Evolutionary conservation across 192 early-diverging fungal genomes (phyloP), one percentile per base, ranked within the genome.

Genomic region (Bifiguratus adelaidae): DNA sequence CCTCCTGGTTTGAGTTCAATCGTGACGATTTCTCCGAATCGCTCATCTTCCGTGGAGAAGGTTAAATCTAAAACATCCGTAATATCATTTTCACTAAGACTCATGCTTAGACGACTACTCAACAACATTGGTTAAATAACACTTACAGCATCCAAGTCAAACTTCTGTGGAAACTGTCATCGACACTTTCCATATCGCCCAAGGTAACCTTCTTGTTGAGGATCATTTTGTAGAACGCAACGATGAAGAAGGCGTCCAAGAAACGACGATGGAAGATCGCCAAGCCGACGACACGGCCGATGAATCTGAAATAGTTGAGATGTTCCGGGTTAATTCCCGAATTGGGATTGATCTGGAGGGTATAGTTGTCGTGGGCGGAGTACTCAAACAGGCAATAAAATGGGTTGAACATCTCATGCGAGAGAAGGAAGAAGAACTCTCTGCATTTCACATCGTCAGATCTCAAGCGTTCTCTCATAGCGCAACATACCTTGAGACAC

Each of bases 351-450:
- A 96, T 91, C 63, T 96, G 91, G 43, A 96, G 80, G 41, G 92
- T 96, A 72, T 96, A 96, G 58, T 85, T 90, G 68, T 93, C 91
- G 70, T 92, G 88, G 3, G 88, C 89, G 30, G 88, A 91, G 72
- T 94, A 96, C 69, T 96, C 89, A 53, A 96, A 96, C 52, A 96
- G 74, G 49, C 87, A 85, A 65, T 88, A 91, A 62, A 85, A 77
- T 18, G 92, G 92, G 67, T 96, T 91, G 63, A 96, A 96, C 88
- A 96, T 92, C 58, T 94, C 89, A 65, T 96, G 89, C 26, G 89
- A 92, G 37, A 96, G 74, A 60, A 96, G 61, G 73, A 90, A 96
- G 72, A 96, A 96, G 63, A 87, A 96, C 61, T 96, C 92, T 64
- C 84, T 80, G 48, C 28, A 19, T 5, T 40, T 40, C 5, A 40